Conservation (phyloP, 805 yeast species). For the Saccharomycopsis babjevae region DNA sequence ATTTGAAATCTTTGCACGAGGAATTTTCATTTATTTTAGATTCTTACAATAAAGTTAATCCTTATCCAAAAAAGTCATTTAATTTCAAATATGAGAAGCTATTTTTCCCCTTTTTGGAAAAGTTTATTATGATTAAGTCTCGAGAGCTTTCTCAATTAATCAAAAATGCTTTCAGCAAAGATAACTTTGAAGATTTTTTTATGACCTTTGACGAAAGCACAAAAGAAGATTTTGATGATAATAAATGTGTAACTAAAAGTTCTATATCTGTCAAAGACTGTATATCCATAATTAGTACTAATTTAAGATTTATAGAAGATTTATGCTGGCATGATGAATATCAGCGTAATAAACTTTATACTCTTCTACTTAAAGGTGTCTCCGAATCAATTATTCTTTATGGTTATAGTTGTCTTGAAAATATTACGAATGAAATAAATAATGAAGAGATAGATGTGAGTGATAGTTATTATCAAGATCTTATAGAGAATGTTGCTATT, state of each 20-base stretch:
- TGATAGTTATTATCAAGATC: slow-evolving; percentile 17
- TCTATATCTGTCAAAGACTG: slow-evolving; percentile 62
- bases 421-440: slow-evolving; percentile 19
- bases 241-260: slow-evolving; percentile 35
- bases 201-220: slow-evolving; percentile 27
- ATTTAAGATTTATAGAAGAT: slow-evolving; percentile 43
- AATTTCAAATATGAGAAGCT: slow-evolving; percentile 46
- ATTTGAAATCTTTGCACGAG: slow-evolving; percentile 47
- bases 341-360: slow-evolving; percentile 53
- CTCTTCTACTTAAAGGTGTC: slow-evolving; percentile 50
- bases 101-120: slow-evolving; percentile 38
- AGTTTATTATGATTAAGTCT: slow-evolving; percentile 35
- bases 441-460: slow-evolving; percentile 14
- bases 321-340: slow-evolving; percentile 57
- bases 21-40: slow-evolving; percentile 43
- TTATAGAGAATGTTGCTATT: slow-evolving; percentile 18
- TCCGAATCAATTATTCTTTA: slow-evolving; percentile 45
- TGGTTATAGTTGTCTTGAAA: slow-evolving; percentile 35
- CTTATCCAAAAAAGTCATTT: slow-evolving; percentile 28
- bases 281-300: slow-evolving; percentile 50
- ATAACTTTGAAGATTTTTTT: slow-evolving; percentile 45
- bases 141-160: slow-evolving; percentile 39
- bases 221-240: slow-evolving; percentile 14
- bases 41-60: slow-evolving; percentile 38
- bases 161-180: slow-evolving; percentile 45